Base-by-base conservation (phyloP, 331 rosid genomes). In the Phaseolus coccineus region DNA sequence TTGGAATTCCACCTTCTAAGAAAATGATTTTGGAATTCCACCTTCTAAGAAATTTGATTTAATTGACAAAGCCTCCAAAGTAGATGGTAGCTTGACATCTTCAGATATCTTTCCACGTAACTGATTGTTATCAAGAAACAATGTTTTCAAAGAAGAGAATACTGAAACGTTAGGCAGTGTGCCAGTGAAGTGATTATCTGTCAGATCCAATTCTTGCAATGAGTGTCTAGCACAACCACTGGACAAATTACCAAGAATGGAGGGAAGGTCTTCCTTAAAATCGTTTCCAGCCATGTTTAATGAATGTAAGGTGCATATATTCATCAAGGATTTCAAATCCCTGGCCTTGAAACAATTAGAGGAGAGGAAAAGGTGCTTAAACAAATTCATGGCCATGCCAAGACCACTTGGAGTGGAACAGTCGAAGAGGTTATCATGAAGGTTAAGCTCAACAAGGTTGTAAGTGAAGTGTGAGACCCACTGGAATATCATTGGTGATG, bases 381-480 rank as follows among this genome's bases (percentile, higher is more conserved):
- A 19, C 0, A 19, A 48, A 48, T 14, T 8, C 30, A 11, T 58
- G 0, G 4, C 3, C 64, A 10, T 1, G 4, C 65, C 37, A 27
- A 11, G 27, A 27, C 12, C n/a, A 58, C 28, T 58, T 25, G 65
- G 4, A 4, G 4, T 58, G n/a, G 4, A 12, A 25, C 8, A 37
- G 14, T 55, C 14, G 30, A 55, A 55, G 61, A 0, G 2, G 30
- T 55, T 55, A 55, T 0, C 0, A 2, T 13, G 0, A 22, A 80
- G 79, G 30, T 72, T 6, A 6, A 80, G 84, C 51, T 56, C 22
- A 70, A 59, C 31, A 47, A 80, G 75, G 50, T 66, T 73, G 33
- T 25, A 13, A 44, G 58, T 73, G 1, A 73, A 5, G 8, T 80
- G 65, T 42, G 47, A 42, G 0, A 42, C 12, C 47, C 13, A 42